phyloP scores from a whole-genome alignment of 306 rosid species.

The Rosa persica region DNA sequence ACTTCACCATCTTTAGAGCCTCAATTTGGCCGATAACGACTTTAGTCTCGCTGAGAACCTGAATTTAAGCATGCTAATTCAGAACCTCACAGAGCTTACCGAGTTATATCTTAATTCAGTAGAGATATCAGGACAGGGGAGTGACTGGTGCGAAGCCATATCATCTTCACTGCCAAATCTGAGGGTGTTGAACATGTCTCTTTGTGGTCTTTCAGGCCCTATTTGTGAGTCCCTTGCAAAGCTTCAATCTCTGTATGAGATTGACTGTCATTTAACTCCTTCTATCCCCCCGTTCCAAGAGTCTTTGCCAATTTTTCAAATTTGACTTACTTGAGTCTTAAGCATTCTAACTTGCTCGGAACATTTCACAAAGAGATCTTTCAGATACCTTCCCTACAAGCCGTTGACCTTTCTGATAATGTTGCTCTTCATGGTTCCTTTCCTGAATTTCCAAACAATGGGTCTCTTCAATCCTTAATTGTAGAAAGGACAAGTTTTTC shows the following conservation, averaged over 20 bases:
- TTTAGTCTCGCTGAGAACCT: background rate
- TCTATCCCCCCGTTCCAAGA: slow-evolving; percentile 13
- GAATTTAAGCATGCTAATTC: background rate
- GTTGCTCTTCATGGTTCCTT: slow-evolving; percentile 1
- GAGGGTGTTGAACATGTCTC: background rate
- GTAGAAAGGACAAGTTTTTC: background rate
- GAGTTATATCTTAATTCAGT: background rate
- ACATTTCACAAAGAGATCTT: slow-evolving; percentile 24
- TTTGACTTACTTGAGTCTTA: slow-evolving; percentile 17
- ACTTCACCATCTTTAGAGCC: too few species aligned
- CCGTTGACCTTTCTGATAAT: slow-evolving; percentile 3
- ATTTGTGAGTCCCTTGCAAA: background rate
- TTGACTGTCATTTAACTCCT: background rate
- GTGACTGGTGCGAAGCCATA: background rate
- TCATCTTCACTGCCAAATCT: background rate
- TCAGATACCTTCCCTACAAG: slow-evolving; percentile 14
- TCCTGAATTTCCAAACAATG: slow-evolving; percentile 4
- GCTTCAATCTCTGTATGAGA: background rate
- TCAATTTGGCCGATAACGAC: too few species aligned
- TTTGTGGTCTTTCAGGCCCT: background rate
- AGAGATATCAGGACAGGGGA: background rate
- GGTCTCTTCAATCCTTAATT: background rate
- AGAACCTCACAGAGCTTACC: background rate
- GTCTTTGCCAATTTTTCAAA: slow-evolving; percentile 11
- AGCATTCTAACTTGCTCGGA: background rate